Base-by-base conservation (phyloP, 139 green algal genomes). In the Chlamydomonas sphaeroides region DNA sequence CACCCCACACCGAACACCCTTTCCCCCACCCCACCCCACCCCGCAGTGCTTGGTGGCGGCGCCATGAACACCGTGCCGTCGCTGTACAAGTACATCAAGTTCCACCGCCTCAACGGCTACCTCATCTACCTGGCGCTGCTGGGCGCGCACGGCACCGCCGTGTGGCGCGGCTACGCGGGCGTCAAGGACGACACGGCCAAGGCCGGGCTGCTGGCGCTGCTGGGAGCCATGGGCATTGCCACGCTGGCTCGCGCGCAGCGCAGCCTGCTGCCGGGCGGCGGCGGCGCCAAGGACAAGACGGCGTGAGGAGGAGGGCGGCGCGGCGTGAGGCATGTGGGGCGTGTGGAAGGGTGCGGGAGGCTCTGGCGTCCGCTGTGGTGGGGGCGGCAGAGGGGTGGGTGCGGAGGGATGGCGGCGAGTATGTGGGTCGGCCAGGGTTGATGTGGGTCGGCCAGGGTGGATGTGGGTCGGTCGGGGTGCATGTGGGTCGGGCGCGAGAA, bases 71-170 rank as follows among this genome's bases (percentile, higher is more conserved):
- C 75, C 1, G 61, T 82, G 10, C 75, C 75, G 21, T 49, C 42
- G 3, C 61, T 82, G 23, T 82, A 72, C 75, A 82, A 82, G 75
- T 82, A 82, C 75, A 72, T 82, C 41, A 72, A 51, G n/a, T 80
- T 53, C 38, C 73, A 80, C 39, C 73, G 73, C 36, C 75, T 82
- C 41, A 72, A 53, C 45, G 75, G 75, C 62, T 82, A 82, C 59
- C 21, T 82, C 7, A 25, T 82, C n/a, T 82, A 53, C 41, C 20
- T 41, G 23, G 61, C 75, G 11, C 25, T 82, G 11, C 75, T 82
- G 11, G 75, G 36, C 28, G 45, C 62, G 18, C 75, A 82, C 62
- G 75, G 32, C 62, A 82, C 75, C 21, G 75, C 75, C 0, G 75
- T 82, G n/a, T 82, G 75, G 75, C 61, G 62, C 42, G 75, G 75